Evolutionary conservation across 2,329 filamentous ascomycete species (phyloP).

Genomic region (Aspergillus neoniger): DNA sequence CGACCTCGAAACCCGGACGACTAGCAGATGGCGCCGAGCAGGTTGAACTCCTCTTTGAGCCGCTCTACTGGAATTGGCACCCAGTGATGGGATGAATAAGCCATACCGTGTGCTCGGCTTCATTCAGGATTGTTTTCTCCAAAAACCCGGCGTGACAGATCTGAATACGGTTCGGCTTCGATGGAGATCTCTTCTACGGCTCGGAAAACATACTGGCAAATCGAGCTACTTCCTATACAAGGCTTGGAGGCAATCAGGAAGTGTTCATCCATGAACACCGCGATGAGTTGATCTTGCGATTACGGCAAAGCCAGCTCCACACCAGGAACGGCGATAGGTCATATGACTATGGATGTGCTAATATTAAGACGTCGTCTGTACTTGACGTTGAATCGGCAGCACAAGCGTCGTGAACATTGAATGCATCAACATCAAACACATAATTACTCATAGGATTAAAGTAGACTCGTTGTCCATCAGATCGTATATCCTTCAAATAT

Average conservation of each 20-base stretch:
- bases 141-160: not conserved
- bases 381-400: not conserved
- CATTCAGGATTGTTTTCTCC: no score
- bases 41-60: not conserved
- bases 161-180: not conserved
- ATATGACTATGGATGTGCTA: not conserved
- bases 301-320: not conserved
- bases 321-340: not conserved
- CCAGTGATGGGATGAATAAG: not conserved
- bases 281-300: not conserved
- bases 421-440: constrained; percentile 20
- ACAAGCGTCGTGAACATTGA: constrained; percentile 50
- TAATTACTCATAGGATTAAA: constrained; percentile 37
- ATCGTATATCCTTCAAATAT: constrained; percentile 22
- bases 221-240: not conserved
- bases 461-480: constrained; percentile 28
- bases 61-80: not conserved
- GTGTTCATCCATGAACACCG: not conserved
- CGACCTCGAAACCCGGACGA: not conserved
- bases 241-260: not conserved
- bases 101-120: not conserved
- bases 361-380: constrained; percentile 7
- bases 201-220: not conserved
- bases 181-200: not conserved
- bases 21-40: not conserved